These are phyloP conservation scores for Penicillium sp. DNA, from an alignment of 2,329 filamentous ascomycete genomes.

Conservation along the genomic window DNA sequence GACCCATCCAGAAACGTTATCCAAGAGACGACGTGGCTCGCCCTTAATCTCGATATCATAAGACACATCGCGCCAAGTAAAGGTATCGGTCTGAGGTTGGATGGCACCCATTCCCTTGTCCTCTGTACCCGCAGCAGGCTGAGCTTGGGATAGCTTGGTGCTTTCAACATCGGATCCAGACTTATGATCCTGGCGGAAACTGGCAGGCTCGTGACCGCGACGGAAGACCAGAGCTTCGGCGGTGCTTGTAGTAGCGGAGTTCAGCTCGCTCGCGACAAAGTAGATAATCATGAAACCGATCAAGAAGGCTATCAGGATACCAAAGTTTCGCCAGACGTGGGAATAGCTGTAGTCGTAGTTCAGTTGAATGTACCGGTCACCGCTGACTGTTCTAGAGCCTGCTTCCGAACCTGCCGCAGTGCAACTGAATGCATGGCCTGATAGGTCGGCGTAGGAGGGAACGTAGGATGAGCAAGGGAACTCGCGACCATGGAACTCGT, in stretches of 20 bases:
- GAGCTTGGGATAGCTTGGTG: neutral
- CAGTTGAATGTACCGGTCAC: constrained; percentile 49
- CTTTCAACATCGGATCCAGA: constrained; percentile 43
- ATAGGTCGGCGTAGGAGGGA: constrained; percentile 37
- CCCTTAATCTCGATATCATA: constrained; percentile 72
- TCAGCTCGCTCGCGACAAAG: constrained; percentile 38
- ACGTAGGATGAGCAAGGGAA: constrained; percentile 47
- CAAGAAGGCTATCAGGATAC: constrained; percentile 57
- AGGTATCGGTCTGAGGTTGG: constrained; percentile 60
- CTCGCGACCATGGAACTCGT: constrained; percentile 63
- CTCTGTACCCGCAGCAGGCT: neutral
- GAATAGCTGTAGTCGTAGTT: constrained; percentile 50
- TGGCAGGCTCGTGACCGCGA: constrained; percentile 39
- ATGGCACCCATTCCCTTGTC: constrained; percentile 28
- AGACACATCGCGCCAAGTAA: constrained; percentile 72
- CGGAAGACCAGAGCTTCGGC: constrained; percentile 69
- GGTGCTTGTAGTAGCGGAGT: constrained; percentile 60
- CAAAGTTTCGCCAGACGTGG: constrained; percentile 61
- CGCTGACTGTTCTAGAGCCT: constrained; percentile 48
- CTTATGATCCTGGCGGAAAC: constrained; percentile 2
- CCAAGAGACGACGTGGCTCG: constrained; percentile 63
- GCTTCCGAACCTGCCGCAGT: constrained; percentile 48
- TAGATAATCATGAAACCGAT: constrained; percentile 54
- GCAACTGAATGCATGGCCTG: constrained; percentile 45
- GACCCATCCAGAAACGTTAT: constrained; percentile 83